phyloP scores from a whole-genome alignment of 2,329 filamentous ascomycete species.

The Ilyonectria robusta region DNA sequence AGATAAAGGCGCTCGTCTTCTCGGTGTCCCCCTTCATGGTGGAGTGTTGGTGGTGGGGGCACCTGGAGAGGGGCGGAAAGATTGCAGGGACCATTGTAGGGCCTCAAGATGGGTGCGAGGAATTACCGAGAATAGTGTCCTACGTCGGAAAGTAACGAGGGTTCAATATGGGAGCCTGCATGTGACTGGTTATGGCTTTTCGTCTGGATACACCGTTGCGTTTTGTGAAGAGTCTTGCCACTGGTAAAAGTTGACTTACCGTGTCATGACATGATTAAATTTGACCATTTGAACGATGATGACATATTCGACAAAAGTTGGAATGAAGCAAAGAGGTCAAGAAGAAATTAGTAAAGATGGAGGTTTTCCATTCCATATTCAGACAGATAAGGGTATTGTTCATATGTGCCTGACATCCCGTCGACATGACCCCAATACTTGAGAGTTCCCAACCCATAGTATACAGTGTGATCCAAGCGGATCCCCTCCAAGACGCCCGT shows the following conservation, averaged over 20 bases:
- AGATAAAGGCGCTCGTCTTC: too few species aligned
- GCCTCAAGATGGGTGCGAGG: background rate
- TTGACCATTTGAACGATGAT: too few species aligned
- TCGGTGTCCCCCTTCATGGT: too few species aligned
- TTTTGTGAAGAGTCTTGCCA: too few species aligned
- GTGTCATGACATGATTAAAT: too few species aligned
- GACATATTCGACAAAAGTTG: too few species aligned
- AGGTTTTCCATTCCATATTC: conserved; percentile 37
- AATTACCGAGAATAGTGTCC: background rate
- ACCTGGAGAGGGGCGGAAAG: too few species aligned
- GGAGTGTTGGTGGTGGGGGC: too few species aligned
- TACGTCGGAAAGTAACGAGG: background rate
- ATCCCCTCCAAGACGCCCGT: conserved; percentile 35
- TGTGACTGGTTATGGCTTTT: too few species aligned
- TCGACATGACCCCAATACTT: conserved; percentile 25
- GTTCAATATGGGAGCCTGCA: too few species aligned
- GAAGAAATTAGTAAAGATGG: conserved; percentile 10
- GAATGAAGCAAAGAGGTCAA: background rate
- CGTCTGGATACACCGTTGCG: too few species aligned
- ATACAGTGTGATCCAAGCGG: conserved; percentile 31
- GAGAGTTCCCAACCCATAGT: conserved; percentile 36
- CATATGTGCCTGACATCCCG: conserved; percentile 30
- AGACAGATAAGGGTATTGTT: conserved; percentile 38
- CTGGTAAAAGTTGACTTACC: too few species aligned
- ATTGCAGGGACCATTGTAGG: background rate